Evolutionary conservation across 2,329 filamentous ascomycete species (phyloP).

Genomic region (Phialemoniopsis sp.): DNA sequence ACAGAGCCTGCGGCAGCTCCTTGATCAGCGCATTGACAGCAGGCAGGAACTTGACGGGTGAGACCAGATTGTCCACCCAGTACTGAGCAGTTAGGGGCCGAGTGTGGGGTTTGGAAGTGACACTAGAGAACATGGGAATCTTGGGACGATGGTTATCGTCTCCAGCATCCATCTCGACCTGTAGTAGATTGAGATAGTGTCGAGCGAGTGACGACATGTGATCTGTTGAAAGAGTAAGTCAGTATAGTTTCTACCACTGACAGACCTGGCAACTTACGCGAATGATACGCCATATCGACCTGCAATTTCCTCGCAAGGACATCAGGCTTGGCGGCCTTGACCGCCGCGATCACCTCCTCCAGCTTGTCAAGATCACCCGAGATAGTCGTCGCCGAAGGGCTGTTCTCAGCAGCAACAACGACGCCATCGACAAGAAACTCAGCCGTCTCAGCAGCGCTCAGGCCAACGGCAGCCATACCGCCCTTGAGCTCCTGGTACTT

Average conservation of each 20-base stretch:
- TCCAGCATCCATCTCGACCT: background rate
- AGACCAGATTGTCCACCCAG: slow-evolving; percentile 26
- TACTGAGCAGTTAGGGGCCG: slow-evolving; percentile 13
- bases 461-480: slow-evolving; percentile 5
- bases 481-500: background rate
- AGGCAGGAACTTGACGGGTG: slow-evolving; percentile 24
- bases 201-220: slow-evolving; percentile 2
- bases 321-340: background rate
- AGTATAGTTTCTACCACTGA: background rate
- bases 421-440: slow-evolving; percentile 1
- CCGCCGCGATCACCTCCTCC: slow-evolving; percentile 16
- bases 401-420: slow-evolving; percentile 29
- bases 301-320: slow-evolving; percentile 5
- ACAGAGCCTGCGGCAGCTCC: background rate
- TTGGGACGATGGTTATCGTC: background rate
- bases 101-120: background rate
- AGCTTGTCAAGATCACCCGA: slow-evolving; percentile 46
- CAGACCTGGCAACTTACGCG: slow-evolving; percentile 6
- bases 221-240: slow-evolving; percentile 9
- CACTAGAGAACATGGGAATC: slow-evolving; percentile 1
- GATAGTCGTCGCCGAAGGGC: slow-evolving; percentile 44
- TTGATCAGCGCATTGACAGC: slow-evolving; percentile 11
- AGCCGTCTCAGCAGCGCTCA: background rate
- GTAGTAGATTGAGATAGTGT: background rate
- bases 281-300: slow-evolving; percentile 6